Evolutionary conservation across 2,329 filamentous ascomycete genomes (phyloP), one percentile per base, ranked within the genome.

Genomic region (Trichoderma sp.): DNA sequence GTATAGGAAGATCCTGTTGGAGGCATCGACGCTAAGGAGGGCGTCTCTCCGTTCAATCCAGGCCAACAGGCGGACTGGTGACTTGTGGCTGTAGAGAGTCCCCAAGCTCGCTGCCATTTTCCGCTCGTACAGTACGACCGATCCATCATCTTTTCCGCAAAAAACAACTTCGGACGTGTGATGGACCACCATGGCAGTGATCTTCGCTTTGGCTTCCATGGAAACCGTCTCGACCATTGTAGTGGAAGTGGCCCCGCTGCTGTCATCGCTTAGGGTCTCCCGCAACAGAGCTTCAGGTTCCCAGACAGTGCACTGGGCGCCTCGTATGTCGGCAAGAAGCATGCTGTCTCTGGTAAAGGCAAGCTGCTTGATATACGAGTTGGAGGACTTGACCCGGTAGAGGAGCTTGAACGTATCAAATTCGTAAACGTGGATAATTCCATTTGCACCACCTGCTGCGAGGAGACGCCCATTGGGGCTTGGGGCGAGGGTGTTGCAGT

Each of bases 61-160:
- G 6, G 69, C 60, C 29, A 80, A 68, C 49, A 77, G 70, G n/a
- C 73, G 73, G 56, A 79, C 71, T 11, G 73, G 56, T 2, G 70
- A 74, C 68, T 77, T 75, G 68, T 80, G 78, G 33, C 60, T 70
- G 68, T 76, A 78, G 24, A 80, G 73, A 24, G 66, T 73, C 31
- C 71, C 57, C 47, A 77, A 56, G 40, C 72, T 69, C 10, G 33
- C 57, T 35, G 74, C 78, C 19, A 71, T 78, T 57, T 71, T 73
- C 27, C 72, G 57, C 31, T 75, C 70, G 64, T 80, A 80, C 1
- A 78, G 43, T 19, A 68, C 73, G 35, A 82, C 75, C 1, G 75
- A 74, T 19, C 79, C 80, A 68, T 82, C 77, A 66, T 78, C 74
- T 59, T 78, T 79, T 35, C 80, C 80, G 55, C 79, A 80, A 65